Base-by-base conservation (phyloP, 768 basidiomycete species). In the Rickenella mellea region DNA sequence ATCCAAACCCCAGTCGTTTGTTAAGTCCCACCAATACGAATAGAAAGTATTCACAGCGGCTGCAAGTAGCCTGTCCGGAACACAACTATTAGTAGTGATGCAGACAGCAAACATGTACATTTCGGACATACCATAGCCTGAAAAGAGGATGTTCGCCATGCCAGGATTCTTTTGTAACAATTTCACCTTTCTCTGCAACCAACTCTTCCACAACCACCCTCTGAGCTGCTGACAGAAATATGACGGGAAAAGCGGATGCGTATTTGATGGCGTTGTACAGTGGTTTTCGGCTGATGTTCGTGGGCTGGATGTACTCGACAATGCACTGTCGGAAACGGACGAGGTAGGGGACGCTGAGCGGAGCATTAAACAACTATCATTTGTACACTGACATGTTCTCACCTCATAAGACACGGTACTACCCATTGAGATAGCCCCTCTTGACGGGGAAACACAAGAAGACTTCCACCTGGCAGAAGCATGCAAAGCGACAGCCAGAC, bases 1-100 rank as follows among this genome's bases (percentile, higher is more conserved):
- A 33, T 80, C 75, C 42, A 99, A 69, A 5, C 96, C 96, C 93
- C 94, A 99, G 58, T 99, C 96, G 58, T 94, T 88, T 37, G 89
- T 91, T 31, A 98, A 74, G 62, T 98, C 96, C 96, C 96, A 99
- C 88, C 91, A 99, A 60, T 94, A 98, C 2, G 92, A 93, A 61
- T 90, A 99, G 24, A 86, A 59, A 3, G 93, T 94, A 61, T 98
- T 98, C 53, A 94, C 59, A 27, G 76, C 71, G 19, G 89, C 92
- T 8, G 82, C 76, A 33, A 96, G 60, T 12, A 97, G 60, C 92
- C 91, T 94, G 43, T 17, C 30, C 3, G 10, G n/a, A n/a, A 36
- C 32, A 35, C 24, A 12, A 6, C 6, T 12, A 14, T 37, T 27
- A 51, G 21, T 33, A 4, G 10, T 33, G n/a, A 17, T n/a, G 7